Evolutionary conservation across 2,329 filamentous ascomycete genomes (phyloP).

Genomic region (Colletotrichum sp.): DNA sequence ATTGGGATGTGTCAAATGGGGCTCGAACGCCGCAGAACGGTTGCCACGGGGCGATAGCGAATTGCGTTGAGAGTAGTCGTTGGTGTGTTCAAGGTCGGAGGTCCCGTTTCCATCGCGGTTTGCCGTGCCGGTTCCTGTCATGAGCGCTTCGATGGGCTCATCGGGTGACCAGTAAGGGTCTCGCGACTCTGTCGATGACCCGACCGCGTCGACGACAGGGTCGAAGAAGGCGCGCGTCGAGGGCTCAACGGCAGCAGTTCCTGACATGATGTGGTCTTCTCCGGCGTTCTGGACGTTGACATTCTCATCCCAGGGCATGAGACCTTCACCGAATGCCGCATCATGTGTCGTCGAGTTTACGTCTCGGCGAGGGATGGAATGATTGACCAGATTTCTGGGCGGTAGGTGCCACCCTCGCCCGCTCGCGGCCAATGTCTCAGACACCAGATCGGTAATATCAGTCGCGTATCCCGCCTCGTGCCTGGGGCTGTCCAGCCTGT

Average conservation of each 20-base stretch:
- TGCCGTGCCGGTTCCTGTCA: background rate
- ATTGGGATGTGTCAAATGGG: constrained; percentile 42
- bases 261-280: background rate
- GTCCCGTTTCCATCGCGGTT: background rate
- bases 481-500: background rate
- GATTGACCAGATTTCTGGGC: background rate
- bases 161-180: background rate
- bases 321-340: background rate
- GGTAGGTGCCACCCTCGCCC: background rate
- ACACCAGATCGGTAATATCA: background rate
- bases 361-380: background rate
- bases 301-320: background rate
- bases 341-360: background rate
- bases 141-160: background rate
- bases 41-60: background rate
- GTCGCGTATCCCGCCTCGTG: background rate
- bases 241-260: background rate
- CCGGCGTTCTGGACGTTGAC: background rate
- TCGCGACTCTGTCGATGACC: background rate
- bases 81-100: background rate
- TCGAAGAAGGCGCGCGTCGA: background rate
- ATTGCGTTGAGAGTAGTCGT: background rate
- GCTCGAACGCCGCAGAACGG: constrained; percentile 24
- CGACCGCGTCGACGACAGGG: background rate
- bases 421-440: constrained; percentile 12